Evolutionary conservation across 2,329 filamentous ascomycete genomes (phyloP), one percentile per base, ranked within the genome.

Genomic region (Colletotrichum sansevieriae): DNA sequence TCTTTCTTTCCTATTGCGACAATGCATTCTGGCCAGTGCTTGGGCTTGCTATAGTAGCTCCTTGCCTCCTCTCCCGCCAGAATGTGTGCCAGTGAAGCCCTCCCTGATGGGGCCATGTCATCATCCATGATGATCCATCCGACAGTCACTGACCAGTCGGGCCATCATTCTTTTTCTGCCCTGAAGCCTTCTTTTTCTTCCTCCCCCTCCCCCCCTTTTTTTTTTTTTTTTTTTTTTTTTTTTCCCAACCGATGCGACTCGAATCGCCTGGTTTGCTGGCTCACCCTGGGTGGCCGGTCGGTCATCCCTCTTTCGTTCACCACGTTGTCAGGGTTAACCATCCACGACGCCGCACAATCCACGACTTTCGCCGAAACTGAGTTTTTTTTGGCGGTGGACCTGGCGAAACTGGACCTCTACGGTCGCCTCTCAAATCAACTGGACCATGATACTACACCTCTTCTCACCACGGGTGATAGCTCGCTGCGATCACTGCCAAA

Each of bases 101-200:
- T 52, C 49, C 25, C 55, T 62, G 37, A 63, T 56, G 60, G 65
- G 44, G 57, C 66, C 22, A 71, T 71, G 57, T 59, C 66, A 66
- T 71, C 69, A 70, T 71, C 56, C 43, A 41, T 59, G 62, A 66
- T 71, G 66, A 70, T 71, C 51, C 43, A 41, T 39, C 29, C 29
- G 20, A 29, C 22, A 22, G n/a, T n/a, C 13, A 33, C 43, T 46
- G 29, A 49, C 44, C 43, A 35, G 33, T 39, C 29, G 33, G 20
- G 57, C 18, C 33, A 51, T 39, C 57, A 1, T 29, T 20, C 35
- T 43, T 18, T n/a, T 63, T 22, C 54, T 65, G 20, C 60, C 54
- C 37, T 39, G 58, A 35, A 66, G 59, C 65, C 46, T 68, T 33
- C 58, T 43, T 63, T 18, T 18, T 18, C 18, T 18, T 2, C 18